Base-by-base conservation (phyloP, 2,329 filamentous ascomycete genomes). In the Herpomyces periplanetae region DNA sequence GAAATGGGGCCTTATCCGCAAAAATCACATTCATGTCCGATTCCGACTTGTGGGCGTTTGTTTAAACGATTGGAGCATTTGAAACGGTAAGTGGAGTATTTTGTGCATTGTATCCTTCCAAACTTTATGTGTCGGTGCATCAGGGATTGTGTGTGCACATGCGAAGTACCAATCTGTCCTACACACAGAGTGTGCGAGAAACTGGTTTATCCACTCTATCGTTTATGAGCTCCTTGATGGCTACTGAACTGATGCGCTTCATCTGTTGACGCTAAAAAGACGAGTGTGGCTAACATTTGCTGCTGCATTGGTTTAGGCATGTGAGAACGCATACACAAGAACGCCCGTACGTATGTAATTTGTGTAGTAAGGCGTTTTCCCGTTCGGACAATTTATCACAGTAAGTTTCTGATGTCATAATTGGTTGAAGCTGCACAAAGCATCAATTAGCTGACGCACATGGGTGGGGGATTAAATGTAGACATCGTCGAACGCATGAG, bases 21-120 rank as follows among this genome's bases (percentile, higher is more conserved):
- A 36, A 96, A 96, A 42, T 87, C 73, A 15, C 80, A 96, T 42
- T 91, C 75, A 2, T 96, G 80, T 45, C 80, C 80, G n/a, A 96
- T 96, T 33, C 80, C 80, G 11, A 84, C 75, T 21, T 96, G 80
- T 38, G 80, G 80, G 21, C 63, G 80, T 33, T 54, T 88, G 25
- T 96, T 96, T 54, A 96, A 96, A 59, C 62, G 80, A 41, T 56
- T 96, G 47, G 80, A 96, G 47, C 80, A 96, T 45, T 58, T 96
- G 35, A 96, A 96, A 54, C 61, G 75, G 69, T 85, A 68, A 57
- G 64, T 48, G 34, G 27, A 30, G 20, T 24, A 24, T 27, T 31
- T 30, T 31, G 31, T 28, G 26, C 26, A 19, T 21, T 16, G 16
- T 23, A 22, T 28, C 33, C 32, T 33, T 32, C 19, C 24, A 19